Conservation (phyloP, 306 rosid genomes). For the Pterocarpus santalinus region DNA sequence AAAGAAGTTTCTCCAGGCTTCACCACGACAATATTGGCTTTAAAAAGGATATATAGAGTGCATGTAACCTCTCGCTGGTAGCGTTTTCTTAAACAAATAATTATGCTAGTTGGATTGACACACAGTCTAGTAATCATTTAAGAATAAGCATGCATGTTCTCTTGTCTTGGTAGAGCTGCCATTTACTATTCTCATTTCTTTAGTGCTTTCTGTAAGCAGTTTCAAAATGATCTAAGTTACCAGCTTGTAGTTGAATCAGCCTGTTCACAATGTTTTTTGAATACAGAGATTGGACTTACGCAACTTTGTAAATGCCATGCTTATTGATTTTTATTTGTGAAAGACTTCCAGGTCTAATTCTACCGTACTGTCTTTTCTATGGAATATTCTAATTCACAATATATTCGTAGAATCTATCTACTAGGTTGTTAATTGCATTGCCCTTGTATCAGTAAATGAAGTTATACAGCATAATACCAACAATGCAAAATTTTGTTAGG, state of each 20-base stretch:
- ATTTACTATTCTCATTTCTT: constrained; percentile 2
- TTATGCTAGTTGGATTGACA: constrained; percentile 2
- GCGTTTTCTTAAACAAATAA: constrained; percentile 13
- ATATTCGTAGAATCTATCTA: not conserved
- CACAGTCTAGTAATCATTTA: constrained; percentile 11
- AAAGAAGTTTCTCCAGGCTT: constrained; percentile 25
- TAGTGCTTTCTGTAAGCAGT: constrained; percentile 17
- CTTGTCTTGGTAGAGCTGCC: constrained; percentile 4
- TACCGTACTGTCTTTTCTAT: not conserved
- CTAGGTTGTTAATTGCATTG: constrained; percentile 8
- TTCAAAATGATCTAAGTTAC: constrained; percentile 40
- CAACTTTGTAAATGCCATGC: constrained; percentile 1
- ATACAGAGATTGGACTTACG: not conserved
- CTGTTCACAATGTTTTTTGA: constrained; percentile 17
- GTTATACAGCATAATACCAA: constrained; percentile 9
- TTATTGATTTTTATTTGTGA: constrained; percentile 16
- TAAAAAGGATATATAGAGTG: constrained; percentile 1
- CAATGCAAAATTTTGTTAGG: constrained; percentile 21
- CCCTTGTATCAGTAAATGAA: constrained; percentile 29
- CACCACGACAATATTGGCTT: not conserved
- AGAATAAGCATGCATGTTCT: not conserved
- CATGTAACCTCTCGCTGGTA: constrained; percentile 20
- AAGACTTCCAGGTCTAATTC: constrained; percentile 3
- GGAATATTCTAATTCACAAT: not conserved
- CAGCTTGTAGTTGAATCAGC: constrained; percentile 32